Evolutionary conservation across 352 stramenopile genomes (phyloP).

Genomic region (Globisporangium megalacanthum): DNA sequence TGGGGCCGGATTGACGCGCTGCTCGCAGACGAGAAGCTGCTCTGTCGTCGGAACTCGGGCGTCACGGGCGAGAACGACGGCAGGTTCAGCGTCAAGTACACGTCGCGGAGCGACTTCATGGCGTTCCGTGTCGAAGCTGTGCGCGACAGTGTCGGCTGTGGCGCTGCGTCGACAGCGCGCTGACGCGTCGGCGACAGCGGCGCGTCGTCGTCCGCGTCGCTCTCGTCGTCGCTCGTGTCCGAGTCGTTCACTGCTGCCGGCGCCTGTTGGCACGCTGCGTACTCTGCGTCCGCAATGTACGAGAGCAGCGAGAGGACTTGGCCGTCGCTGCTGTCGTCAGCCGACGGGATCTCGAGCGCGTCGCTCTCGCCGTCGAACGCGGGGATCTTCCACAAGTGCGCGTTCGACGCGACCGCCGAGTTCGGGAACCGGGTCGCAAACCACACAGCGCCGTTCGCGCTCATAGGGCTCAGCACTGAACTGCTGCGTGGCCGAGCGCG

Average conservation of each 20-base stretch:
- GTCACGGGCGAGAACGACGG: conserved; percentile 62
- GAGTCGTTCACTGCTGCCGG: conserved; percentile 34
- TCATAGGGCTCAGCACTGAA: conserved; percentile 19
- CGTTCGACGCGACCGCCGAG: conserved; percentile 68
- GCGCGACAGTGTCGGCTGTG: conserved; percentile 18
- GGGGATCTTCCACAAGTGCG: conserved; percentile 77
- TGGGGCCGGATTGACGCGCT: not conserved
- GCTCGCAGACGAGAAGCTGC: conserved; percentile 4
- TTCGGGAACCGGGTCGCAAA: conserved; percentile 78
- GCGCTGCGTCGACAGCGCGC: too few species aligned
- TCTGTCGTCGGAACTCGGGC: conserved; percentile 13
- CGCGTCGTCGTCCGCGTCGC: conserved; percentile 15
- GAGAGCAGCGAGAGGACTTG: conserved; percentile 78
- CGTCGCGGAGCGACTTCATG: conserved; percentile 63
- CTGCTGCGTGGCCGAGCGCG: not conserved
- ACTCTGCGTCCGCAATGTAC: conserved; percentile 83
- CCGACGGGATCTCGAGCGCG: conserved; percentile 54
- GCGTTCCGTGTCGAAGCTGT: conserved; percentile 53
- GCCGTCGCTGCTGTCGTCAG: conserved; percentile 55
- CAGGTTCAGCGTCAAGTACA: conserved; percentile 60
- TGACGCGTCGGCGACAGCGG: not conserved
- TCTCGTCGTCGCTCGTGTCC: conserved; percentile 38
- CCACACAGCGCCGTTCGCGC: conserved; percentile 55
- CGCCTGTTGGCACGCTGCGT: conserved; percentile 61
- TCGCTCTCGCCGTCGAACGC: conserved; percentile 43